Conservation (phyloP, 1,139 yeast species). For the Keqinozyma sinolaborantium region DNA sequence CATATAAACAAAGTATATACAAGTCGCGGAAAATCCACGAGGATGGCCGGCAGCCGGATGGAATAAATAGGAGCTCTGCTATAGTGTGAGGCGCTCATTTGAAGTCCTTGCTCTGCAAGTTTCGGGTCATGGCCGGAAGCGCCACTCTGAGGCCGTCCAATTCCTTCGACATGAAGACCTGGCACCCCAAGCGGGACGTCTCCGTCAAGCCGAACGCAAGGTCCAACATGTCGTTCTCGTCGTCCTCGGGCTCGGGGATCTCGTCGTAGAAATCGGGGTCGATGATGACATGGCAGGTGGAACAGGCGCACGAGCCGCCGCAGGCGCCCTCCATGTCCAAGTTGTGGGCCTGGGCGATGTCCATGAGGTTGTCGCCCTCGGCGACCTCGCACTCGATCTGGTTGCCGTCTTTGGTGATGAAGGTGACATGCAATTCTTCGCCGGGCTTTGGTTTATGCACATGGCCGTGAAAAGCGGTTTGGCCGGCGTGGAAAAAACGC, state of each 20-base stretch:
- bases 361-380: constrained; percentile 88
- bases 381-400: constrained; percentile 82
- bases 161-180: constrained; percentile 82
- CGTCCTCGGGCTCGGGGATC: constrained; percentile 94
- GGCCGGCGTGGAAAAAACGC: too few species aligned
- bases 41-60: background rate
- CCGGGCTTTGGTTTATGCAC: constrained; percentile 89
- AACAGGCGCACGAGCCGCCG: constrained; percentile 98
- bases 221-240: constrained; percentile 97
- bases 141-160: constrained; percentile 95
- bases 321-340: constrained; percentile 98
- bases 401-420: constrained; percentile 86
- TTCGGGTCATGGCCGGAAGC: constrained; percentile 95
- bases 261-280: constrained; percentile 92
- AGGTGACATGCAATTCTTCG: constrained; percentile 86
- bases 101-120: constrained; percentile 78
- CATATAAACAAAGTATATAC: background rate
- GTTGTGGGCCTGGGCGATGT: constrained; percentile 91
- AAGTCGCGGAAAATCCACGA: background rate
- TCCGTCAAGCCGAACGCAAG: constrained; percentile 96
- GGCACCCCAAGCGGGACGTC: constrained; percentile 95
- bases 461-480: constrained; percentile 54
- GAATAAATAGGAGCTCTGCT: background rate
- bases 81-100: constrained; percentile 12
- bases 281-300: constrained; percentile 93